Evolutionary conservation across 805 yeast species (phyloP), one percentile per base, ranked within the genome.

Genomic region (Metschnikowia lachancei): DNA sequence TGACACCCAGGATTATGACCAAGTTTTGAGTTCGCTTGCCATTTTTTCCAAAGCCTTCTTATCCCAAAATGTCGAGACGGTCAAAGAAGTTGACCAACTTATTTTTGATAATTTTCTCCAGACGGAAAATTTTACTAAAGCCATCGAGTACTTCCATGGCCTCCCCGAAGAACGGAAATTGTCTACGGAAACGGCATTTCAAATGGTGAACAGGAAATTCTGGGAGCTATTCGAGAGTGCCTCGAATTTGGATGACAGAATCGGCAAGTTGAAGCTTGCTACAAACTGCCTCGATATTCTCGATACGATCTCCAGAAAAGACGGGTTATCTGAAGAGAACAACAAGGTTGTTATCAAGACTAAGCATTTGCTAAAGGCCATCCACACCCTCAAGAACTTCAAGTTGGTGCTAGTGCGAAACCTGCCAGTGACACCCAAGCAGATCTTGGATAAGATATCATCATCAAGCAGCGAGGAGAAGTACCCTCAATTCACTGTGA

Each of bases 281-380:
- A 43, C 53, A 2, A 53, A 55, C 18, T 66, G 72, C 46, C 34
- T 69, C 1, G 46, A 51, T 12, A 43, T 69, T n/a, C 54, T 67
- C 22, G 68, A 65, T 29, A 43, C 43, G 7, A 16, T 47, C 10
- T 19, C 46, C 7, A 18, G 18, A 14, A 36, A 19, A 8, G 36
- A 28, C 7, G 24, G 17, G 3, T 20, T 47, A 4, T 20, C 39
- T n/a, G 45, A 35, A 14, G 35, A 24, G 11, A 29, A 20, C 31
- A 47, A 51, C 16, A 38, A 45, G 12, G 33, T 50, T 20, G 48
- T 62, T 3, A 49, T 58, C 6, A 52, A 48, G 26, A 54, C 66
- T 19, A 66, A 65, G 49, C 75, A 70, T 45, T 54, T 72, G 30
- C 49, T 72, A 33, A 67, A 70, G 42, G 75, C 70, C 0, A 54